phyloP scores from a whole-genome alignment of 2,329 filamentous ascomycete species.

The Aspergillus sp. region DNA sequence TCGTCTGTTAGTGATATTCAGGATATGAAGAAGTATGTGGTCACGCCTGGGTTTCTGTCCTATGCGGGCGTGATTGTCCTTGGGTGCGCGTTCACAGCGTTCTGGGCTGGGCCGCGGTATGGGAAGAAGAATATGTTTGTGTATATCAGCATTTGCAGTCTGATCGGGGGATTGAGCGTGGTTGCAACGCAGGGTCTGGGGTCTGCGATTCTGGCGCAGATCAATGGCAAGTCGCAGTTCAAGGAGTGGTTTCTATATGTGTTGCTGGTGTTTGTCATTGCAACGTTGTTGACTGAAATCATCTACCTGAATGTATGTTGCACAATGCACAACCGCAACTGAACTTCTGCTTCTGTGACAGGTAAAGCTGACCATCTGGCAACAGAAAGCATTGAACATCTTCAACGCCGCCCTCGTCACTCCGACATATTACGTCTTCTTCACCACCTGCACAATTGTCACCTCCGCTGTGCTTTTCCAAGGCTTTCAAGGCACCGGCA shows the following conservation, averaged over 20 bases:
- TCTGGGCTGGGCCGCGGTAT: conserved; percentile 79
- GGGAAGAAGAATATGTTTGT: conserved; percentile 97
- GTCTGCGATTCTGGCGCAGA: conserved; percentile 82
- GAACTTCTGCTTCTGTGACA: neutral
- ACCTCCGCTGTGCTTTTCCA: conserved; percentile 88
- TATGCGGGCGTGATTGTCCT: conserved; percentile 80
- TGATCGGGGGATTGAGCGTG: conserved; percentile 88
- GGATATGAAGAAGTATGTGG: conserved; percentile 82
- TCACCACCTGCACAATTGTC: conserved; percentile 91
- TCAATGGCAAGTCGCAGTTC: conserved; percentile 75
- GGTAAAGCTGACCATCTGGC: conserved; percentile 13
- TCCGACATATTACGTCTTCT: conserved; percentile 97
- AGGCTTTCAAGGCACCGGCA: conserved; percentile 80
- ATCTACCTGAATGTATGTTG: conserved; percentile 84
- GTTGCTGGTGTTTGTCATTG: conserved; percentile 79
- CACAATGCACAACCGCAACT: neutral
- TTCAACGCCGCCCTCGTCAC: conserved; percentile 97
- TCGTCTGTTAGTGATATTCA: conserved; percentile 82
- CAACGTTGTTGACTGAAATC: conserved; percentile 87
- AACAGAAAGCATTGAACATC: conserved; percentile 96
- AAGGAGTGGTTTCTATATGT: conserved; percentile 98
- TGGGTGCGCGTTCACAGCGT: conserved; percentile 62
- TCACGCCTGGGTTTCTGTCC: conserved; percentile 75
- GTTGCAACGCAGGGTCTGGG: conserved; percentile 91
- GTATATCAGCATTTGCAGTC: conserved; percentile 91